Base-by-base conservation (phyloP, 805 yeast species). In the Trichomonascus vanleenenianus region DNA sequence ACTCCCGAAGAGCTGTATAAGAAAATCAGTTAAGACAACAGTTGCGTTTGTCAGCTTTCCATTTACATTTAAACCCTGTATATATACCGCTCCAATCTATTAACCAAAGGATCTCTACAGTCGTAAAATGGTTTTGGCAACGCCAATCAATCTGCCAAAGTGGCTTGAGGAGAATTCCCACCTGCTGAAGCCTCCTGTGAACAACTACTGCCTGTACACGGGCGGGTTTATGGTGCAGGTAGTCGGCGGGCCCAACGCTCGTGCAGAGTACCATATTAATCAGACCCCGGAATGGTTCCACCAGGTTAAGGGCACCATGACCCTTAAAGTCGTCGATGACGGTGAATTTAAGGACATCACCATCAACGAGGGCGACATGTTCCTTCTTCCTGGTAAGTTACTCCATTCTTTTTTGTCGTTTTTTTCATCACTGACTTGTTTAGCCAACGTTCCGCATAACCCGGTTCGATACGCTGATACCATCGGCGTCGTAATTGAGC, bases 221-320 rank as follows among this genome's bases (percentile, higher is more conserved):
- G 96, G 94, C 3, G 96, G 96, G 0, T 85, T 84, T 61, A 88
- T 96, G 0, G 87, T 88, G 32, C 89, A 89, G 96, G 80, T 88
- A 43, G 95, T 89, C 1, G 97, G 97, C 12, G 97, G 97, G 0
- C 97, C 97, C 2, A 89, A 89, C 61, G 95, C 82, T 57, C 72
- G 97, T 47, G 88, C 95, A 0, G 97, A 89, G 61, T 89, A 86
- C 61, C 97, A 89, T 59, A 77, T 89, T 41, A 89, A 89, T 59
- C 94, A 86, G 56, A 89, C 97, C 0, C 96, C 97, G 0, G 97
- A 89, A 58, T 89, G 87, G 77, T 89, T 89, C 62, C 80, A 83
- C 65, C 91, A 84, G 72, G 76, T 83, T 61, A 85, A 85, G 63
- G 97, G 97, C 1, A 70, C 72, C 20, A 88, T 89, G 95, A 74